Percentiles rank a stretch among this genome's conserved stretches.
Conservation (phyloP, 2,329 filamentous ascomycete genomes). For the Ampelomyces quisqualis region DNA sequence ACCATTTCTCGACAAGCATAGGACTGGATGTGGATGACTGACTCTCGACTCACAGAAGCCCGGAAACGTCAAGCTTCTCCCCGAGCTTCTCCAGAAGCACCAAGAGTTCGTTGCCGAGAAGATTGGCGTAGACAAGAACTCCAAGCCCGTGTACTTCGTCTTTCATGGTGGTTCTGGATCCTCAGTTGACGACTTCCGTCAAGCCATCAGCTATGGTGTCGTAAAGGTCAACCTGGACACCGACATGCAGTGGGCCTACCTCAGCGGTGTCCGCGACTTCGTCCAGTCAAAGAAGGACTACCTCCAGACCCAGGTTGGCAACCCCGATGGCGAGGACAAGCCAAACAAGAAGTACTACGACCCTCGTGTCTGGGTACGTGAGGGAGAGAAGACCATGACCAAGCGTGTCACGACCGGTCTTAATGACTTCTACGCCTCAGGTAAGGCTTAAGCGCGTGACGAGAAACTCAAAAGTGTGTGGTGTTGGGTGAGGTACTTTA, state of each 20-base stretch:
- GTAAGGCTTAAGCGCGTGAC: conserved; percentile 63
- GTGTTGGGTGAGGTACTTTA: conserved; percentile 18
- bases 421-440: conserved; percentile 85
- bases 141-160: conserved; percentile 98
- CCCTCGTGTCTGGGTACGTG: conserved; percentile 91
- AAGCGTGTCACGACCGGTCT: conserved; percentile 75
- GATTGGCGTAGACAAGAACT: conserved; percentile 64
- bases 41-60: conserved; percentile 74
- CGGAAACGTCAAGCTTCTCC: conserved; percentile 94
- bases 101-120: conserved; percentile 87
- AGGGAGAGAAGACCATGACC: conserved; percentile 95
- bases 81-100: conserved; percentile 95
- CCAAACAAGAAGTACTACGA: conserved; percentile 91
- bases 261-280: conserved; percentile 90
- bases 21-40: not conserved
- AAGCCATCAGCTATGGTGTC: conserved; percentile 68
- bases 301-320: conserved; percentile 81
- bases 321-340: conserved; percentile 94
- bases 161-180: conserved; percentile 98
- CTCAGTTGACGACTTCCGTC: conserved; percentile 79
- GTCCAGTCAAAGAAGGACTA: conserved; percentile 89
- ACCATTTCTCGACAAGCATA: not conserved
- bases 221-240: conserved; percentile 99
- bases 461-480: not conserved
- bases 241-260: conserved; percentile 89